Conservation (phyloP, 371 early-diverging fungal species). For the Mortierella polycephala region DNA sequence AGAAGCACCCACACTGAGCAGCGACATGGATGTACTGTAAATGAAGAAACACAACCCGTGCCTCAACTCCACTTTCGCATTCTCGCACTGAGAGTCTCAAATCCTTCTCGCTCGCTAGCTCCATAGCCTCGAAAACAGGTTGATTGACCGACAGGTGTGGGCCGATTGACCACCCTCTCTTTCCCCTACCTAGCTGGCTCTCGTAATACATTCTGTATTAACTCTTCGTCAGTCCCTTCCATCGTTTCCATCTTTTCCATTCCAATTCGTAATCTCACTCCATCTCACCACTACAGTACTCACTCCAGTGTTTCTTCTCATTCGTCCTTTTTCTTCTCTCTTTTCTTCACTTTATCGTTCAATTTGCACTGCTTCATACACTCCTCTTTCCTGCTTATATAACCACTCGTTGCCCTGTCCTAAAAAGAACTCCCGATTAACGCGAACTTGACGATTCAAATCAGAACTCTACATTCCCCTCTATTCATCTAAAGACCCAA, state of each 20-base stretch:
- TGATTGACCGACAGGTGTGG: background rate
- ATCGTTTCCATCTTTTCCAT: slow-evolving; percentile 38
- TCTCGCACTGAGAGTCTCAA: too few species aligned
- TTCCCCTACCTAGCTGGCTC: background rate
- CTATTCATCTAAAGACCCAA: slow-evolving; percentile 19
- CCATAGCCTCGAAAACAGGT: too few species aligned
- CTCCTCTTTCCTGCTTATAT: too few species aligned
- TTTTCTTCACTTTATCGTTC: background rate
- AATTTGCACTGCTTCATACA: background rate
- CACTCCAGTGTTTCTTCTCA: background rate
- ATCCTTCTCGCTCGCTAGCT: too few species aligned
- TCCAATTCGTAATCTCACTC: background rate
- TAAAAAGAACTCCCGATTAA: too few species aligned
- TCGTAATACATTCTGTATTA: background rate
- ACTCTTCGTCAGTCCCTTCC: slow-evolving; percentile 2
- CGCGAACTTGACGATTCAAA: background rate
- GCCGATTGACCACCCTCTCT: background rate
- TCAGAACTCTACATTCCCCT: background rate
- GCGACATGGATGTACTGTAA: too few species aligned
- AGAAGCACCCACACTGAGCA: background rate
- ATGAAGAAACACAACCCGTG: too few species aligned
- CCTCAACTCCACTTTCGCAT: too few species aligned
- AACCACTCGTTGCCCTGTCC: too few species aligned
- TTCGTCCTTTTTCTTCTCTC: background rate
- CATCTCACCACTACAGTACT: slow-evolving; percentile 2